Base-by-base conservation (phyloP, 208 protist genomes). In the Leishmania aethiopica region DNA sequence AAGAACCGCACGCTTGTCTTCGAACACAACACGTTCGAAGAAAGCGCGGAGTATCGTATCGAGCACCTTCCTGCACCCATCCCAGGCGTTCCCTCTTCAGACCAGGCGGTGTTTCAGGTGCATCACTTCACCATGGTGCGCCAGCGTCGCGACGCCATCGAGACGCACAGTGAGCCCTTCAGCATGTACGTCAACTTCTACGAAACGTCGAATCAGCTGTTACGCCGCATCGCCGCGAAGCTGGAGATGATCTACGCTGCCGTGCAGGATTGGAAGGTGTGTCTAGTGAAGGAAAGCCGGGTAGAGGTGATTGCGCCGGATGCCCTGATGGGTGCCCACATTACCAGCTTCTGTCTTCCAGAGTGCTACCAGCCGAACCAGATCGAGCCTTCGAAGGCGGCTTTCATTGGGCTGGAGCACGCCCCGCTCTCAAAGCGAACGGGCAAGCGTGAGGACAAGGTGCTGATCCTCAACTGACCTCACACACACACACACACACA, bases 351-450 rank as follows among this genome's bases (percentile, higher is more conserved):
- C 80, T 93, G 92, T 81, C 42, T 70, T 42, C 76, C 83, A 75
- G 81, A 88, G 42, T 80, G 80, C 75, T 97, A 89, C 82, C 70
- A 87, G 64, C 89, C 92, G 32, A 95, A 95, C 72, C 89, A 93
- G 69, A 57, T 80, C 13, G 86, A 94, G 69, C 93, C 94, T 5
- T 77, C 80, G 28, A 95, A 93, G 59, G 86, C 86, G 42, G 93
- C 94, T n/a, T 97, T 96, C 83, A 84, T 97, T 64, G 94, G 94
- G 4, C 87, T 97, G 22, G 94, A 97, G 73, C 94, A 97, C 55
- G 94, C 94, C 1, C 89, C 89, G 19, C 82, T 90, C 19, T 86
- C 88, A 37, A 96, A 92, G 74, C 86, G 88, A 42, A 84, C 77
- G 32, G 62, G 67, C n/a, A 92, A 89, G 73, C 86, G 86, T 40